Percentiles rank a stretch among this genome's conserved stretches.
Evolutionary conservation across 805 yeast species (phyloP).

Genomic region (Cyberlindnera bimundalis): DNA sequence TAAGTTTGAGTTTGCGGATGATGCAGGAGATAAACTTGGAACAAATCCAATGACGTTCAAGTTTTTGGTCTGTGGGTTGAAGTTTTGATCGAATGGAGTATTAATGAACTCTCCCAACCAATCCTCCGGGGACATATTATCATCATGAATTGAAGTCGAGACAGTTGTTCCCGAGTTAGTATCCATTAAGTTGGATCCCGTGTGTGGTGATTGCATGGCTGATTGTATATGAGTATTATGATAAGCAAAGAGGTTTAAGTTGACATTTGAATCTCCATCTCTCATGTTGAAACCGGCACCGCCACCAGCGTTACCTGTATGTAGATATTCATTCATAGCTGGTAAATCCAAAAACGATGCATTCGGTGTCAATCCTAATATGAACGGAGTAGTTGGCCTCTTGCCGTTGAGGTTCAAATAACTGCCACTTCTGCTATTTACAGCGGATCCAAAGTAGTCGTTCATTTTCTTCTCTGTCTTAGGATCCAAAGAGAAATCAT

Average conservation of each 20-base stretch:
- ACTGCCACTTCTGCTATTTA: not conserved
- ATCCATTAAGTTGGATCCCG: conserved; percentile 7
- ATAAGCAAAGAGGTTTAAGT: conserved; percentile 21
- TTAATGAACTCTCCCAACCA: conserved; percentile 72
- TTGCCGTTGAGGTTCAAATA: not conserved
- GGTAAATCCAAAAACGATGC: conserved; percentile 32
- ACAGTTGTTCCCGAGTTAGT: conserved; percentile 14
- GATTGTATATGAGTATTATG: conserved; percentile 6
- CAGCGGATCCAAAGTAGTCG: conserved; percentile 14
- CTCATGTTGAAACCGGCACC: conserved; percentile 36
- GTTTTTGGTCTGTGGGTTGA: conserved; percentile 40
- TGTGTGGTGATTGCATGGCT: conserved; percentile 12
- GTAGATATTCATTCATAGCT: conserved; percentile 36
- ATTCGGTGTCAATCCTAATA: conserved; percentile 25
- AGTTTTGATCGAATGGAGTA: conserved; percentile 60
- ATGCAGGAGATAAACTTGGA: conserved; percentile 21
- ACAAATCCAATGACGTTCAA: conserved; percentile 57
- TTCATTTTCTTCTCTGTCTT: conserved; percentile 18
- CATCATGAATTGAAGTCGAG: conserved; percentile 22
- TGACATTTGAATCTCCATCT: conserved; percentile 7
- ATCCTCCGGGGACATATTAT: conserved; percentile 38
- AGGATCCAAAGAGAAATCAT: conserved; percentile 19
- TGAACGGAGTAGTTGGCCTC: conserved; percentile 22
- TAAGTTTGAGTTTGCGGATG: conserved; percentile 15
- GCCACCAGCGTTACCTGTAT: conserved; percentile 38